These are phyloP conservation scores for Leishmania amazonensis DNA, from an alignment of 208 protist species.

Conservation along the genomic window DNA sequence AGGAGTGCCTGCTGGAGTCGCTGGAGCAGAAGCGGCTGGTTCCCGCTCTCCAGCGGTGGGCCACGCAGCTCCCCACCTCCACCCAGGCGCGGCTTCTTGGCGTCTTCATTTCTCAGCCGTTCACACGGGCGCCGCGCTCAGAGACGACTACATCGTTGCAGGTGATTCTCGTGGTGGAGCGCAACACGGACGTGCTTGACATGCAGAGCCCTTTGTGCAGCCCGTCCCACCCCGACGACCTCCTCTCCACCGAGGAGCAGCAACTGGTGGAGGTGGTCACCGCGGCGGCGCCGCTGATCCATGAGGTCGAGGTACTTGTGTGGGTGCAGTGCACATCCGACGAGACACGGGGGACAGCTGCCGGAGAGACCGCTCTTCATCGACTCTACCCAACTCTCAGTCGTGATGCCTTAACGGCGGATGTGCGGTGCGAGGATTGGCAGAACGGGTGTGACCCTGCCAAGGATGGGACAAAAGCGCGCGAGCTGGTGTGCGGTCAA, in stretches of 20 bases:
- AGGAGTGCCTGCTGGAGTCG: constrained; percentile 57
- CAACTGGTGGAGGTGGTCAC: constrained; percentile 66
- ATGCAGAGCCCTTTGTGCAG: constrained; percentile 65
- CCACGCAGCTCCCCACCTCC: constrained; percentile 39
- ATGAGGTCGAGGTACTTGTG: constrained; percentile 49
- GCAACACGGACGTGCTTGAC: constrained; percentile 41
- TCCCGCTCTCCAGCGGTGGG: constrained; percentile 56
- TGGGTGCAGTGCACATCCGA: constrained; percentile 17
- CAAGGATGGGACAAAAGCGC: background rate
- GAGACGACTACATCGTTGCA: constrained; percentile 27
- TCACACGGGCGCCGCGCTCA: background rate
- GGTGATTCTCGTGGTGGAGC: constrained; percentile 53
- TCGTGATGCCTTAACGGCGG: background rate
- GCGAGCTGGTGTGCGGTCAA: background rate
- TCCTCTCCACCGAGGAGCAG: constrained; percentile 72
- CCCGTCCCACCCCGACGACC: constrained; percentile 52
- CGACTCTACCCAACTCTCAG: constrained; percentile 20
- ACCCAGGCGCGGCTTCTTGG: constrained; percentile 43
- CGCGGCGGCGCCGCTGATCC: constrained; percentile 51
- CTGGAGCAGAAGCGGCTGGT: constrained; percentile 81
- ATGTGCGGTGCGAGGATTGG: constrained; percentile 1
- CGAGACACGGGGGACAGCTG: background rate
- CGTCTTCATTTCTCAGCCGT: constrained; percentile 60
- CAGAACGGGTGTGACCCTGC: background rate
- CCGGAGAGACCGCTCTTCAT: constrained; percentile 9